Percentiles rank a stretch among this genome's conserved stretches.
These are phyloP conservation scores for Ramichloridium luteum DNA, from an alignment of 2,329 filamentous ascomycete species.

Conservation along the genomic window DNA sequence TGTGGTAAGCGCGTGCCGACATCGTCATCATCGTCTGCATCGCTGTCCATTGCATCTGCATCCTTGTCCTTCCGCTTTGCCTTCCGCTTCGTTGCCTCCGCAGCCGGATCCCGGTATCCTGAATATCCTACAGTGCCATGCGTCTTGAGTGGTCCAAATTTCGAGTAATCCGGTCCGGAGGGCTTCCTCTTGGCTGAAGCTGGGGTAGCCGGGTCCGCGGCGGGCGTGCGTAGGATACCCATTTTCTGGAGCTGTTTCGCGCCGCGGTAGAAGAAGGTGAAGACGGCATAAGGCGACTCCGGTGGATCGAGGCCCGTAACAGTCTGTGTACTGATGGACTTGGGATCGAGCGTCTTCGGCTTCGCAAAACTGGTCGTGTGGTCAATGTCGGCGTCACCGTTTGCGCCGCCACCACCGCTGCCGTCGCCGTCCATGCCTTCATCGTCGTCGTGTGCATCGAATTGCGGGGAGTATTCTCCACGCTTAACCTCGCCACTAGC, in stretches of 20 bases:
- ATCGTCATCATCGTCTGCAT: conserved; percentile 55
- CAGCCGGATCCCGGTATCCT: conserved; percentile 50
- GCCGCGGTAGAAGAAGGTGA: conserved; percentile 95
- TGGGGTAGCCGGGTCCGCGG: conserved; percentile 49
- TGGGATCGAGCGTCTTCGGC: conserved; percentile 88
- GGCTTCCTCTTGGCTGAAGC: conserved; percentile 61
- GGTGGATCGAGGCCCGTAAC: conserved; percentile 97
- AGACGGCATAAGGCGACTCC: conserved; percentile 89
- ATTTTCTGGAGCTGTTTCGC: conserved; percentile 94
- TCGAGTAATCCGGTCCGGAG: conserved; percentile 72
- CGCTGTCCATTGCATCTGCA: conserved; percentile 56
- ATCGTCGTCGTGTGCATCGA: conserved; percentile 91
- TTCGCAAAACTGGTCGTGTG: conserved; percentile 97
- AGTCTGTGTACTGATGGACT: conserved; percentile 95
- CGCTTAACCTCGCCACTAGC: conserved; percentile 96
- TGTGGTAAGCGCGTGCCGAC: conserved; percentile 45
- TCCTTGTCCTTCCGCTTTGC: conserved; percentile 50
- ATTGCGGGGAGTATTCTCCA: conserved; percentile 95
- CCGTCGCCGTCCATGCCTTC: conserved; percentile 47
- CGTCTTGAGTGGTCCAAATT: conserved; percentile 69
- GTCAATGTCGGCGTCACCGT: conserved; percentile 74
- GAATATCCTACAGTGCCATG: conserved; percentile 85
- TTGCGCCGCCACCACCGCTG: conserved; percentile 42
- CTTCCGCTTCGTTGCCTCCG: conserved; percentile 10
- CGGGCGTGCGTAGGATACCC: conserved; percentile 61